These are phyloP conservation scores for Marasmius oreades DNA, from an alignment of 1,284 basidiomycete genomes.

Conservation along the genomic window DNA sequence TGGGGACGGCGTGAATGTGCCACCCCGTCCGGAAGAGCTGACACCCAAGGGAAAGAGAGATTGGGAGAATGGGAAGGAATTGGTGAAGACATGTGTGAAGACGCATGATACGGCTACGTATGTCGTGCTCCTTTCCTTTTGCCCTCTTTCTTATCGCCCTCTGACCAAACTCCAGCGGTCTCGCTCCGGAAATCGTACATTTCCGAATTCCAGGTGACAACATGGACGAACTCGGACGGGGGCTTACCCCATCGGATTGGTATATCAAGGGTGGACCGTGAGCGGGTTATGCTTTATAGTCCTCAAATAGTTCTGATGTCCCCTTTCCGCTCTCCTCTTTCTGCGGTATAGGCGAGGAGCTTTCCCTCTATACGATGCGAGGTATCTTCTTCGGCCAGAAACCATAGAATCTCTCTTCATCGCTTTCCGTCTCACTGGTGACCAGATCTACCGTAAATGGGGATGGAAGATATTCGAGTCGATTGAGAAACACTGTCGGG, in stretches of 20 bases:
- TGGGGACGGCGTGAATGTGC: constrained; percentile 48
- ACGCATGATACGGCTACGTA: constrained; percentile 87
- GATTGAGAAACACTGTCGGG: constrained; percentile 65
- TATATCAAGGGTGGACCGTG: constrained; percentile 80
- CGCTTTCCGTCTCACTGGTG: constrained; percentile 65
- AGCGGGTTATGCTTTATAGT: no score
- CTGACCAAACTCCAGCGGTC: constrained; percentile 47
- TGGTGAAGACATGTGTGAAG: constrained; percentile 84
- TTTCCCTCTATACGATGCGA: constrained; percentile 69
- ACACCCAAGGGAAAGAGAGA: constrained; percentile 62
- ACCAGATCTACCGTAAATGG: constrained; percentile 63
- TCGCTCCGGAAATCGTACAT: constrained; percentile 83
- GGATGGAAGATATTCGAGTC: constrained; percentile 78
- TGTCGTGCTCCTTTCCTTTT: constrained; percentile 26
- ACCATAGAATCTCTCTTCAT: constrained; percentile 78
- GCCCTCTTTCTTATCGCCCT: neutral
- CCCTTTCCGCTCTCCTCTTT: neutral
- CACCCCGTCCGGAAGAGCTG: constrained; percentile 56
- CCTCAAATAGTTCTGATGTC: constrained; percentile 19
- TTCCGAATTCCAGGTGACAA: constrained; percentile 60
- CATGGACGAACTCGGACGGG: constrained; percentile 30
- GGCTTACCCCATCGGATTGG: constrained; percentile 62
- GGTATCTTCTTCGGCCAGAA: constrained; percentile 87
- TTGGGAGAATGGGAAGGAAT: constrained; percentile 78
- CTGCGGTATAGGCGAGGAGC: constrained; percentile 38